phyloP scores from a whole-genome alignment of 2,329 filamentous ascomycete genomes.

The Penicillium sp. region DNA sequence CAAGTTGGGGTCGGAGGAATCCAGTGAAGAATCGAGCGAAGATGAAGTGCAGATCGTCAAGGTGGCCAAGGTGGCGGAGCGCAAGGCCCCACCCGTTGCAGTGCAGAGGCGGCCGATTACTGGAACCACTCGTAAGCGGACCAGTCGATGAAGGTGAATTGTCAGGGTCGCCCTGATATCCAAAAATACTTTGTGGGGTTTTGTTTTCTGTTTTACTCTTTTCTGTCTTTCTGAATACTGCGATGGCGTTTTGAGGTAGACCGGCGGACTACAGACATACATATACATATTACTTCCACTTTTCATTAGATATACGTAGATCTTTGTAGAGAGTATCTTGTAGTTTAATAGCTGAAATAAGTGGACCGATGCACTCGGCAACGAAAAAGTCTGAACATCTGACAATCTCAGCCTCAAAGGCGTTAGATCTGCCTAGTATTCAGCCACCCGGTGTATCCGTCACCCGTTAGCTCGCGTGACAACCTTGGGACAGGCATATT shows the following conservation, averaged over 20 bases:
- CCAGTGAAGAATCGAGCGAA: slow-evolving; percentile 20
- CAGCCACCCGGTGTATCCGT: slow-evolving; percentile 3
- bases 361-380: not conserved
- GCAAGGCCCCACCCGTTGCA: slow-evolving; percentile 16
- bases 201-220: not conserved
- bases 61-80: slow-evolving; percentile 20
- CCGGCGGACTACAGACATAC: not conserved
- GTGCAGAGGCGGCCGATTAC: slow-evolving; percentile 15
- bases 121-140: slow-evolving; percentile 19
- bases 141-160: slow-evolving; percentile 16
- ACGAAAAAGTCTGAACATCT: not conserved
- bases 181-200: not conserved
- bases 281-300: not conserved
- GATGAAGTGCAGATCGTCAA: slow-evolving; percentile 28
- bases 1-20: slow-evolving; percentile 15
- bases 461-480: not conserved
- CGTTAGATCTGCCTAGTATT: not conserved
- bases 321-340: not conserved
- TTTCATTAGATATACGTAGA: not conserved
- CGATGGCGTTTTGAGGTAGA: slow-evolving; percentile 5
- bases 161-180: slow-evolving; percentile 5
- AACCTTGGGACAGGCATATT: not conserved
- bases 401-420: not conserved
- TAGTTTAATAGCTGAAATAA: not conserved
- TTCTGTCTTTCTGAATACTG: not conserved